phyloP scores from a whole-genome alignment of 345 rosid genomes.

The Salix caprea region DNA sequence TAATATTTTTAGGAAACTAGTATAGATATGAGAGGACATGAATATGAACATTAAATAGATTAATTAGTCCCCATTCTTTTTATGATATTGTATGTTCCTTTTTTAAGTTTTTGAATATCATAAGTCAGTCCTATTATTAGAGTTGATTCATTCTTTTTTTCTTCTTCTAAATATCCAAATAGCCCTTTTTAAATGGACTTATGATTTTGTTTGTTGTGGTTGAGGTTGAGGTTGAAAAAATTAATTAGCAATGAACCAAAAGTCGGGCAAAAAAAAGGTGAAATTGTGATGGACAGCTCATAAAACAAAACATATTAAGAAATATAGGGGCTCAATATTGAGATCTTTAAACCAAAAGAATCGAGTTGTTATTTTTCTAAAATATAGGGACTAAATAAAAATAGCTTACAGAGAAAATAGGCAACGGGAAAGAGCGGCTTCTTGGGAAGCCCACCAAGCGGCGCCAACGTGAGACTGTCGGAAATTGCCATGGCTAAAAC shows the following conservation, averaged over 20 bases:
- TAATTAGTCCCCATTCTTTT: too few relatives aligned
- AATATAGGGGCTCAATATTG: neutral
- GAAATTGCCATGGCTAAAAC: neutral
- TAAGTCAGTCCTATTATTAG: neutral
- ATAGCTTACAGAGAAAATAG: neutral
- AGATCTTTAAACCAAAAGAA: neutral
- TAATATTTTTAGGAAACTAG: too few relatives aligned
- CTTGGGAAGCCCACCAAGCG: slow-evolving; percentile 13
- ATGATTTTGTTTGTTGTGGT: neutral
- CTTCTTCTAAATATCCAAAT: neutral
- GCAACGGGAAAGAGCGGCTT: neutral
- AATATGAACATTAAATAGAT: too few relatives aligned
- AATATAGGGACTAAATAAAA: neutral
- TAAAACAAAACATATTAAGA: too few relatives aligned
- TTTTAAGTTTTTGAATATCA: neutral
- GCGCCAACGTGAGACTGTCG: slow-evolving; percentile 18
- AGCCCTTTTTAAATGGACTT: neutral
- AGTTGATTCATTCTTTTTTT: too few relatives aligned
- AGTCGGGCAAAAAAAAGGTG: neutral
- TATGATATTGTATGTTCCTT: neutral
- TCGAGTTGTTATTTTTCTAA: neutral
- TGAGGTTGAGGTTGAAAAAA: too few relatives aligned
- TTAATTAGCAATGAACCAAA: too few relatives aligned
- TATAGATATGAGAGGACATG: too few relatives aligned
- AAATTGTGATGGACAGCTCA: neutral